phyloP scores from a whole-genome alignment of 2,329 filamentous ascomycete species.

The Ophiosphaerella narmari region DNA sequence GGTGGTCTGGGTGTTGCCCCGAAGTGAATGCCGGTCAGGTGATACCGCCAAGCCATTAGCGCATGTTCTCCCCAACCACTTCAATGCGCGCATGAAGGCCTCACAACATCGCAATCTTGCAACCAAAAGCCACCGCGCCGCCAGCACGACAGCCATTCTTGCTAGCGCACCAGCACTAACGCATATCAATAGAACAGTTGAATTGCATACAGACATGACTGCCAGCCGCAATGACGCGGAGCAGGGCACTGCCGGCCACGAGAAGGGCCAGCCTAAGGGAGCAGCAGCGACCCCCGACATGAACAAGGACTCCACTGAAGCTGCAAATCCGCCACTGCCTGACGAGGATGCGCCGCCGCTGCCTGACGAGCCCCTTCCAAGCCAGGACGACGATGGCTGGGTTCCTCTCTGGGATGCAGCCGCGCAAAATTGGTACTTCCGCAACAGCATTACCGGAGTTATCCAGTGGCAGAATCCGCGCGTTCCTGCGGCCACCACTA shows the following conservation, averaged over 20 bases:
- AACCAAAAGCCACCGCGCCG: not conserved
- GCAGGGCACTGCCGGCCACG: constrained; percentile 13
- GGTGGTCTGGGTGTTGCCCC: not conserved
- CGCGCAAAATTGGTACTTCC: constrained; percentile 77
- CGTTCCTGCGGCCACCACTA: constrained; percentile 56
- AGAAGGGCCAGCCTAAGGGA: constrained; percentile 9
- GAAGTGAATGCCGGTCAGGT: constrained; percentile 5
- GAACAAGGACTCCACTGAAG: constrained; percentile 11
- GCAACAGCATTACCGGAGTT: constrained; percentile 77
- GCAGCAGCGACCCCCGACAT: constrained; percentile 10
- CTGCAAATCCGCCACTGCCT: constrained; percentile 28
- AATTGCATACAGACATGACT: constrained; percentile 18
- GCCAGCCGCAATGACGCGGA: constrained; percentile 10
- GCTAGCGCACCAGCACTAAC: constrained; percentile 22
- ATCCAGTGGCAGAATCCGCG: constrained; percentile 86
- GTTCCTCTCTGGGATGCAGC: constrained; percentile 75
- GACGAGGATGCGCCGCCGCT: constrained; percentile 43
- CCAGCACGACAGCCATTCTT: constrained; percentile 22
- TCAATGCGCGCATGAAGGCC: not conserved
- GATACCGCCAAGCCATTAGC: not conserved
- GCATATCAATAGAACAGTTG: constrained; percentile 12
- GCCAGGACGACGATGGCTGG: constrained; percentile 70
- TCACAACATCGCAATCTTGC: constrained; percentile 2
- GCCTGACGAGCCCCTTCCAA: constrained; percentile 56
- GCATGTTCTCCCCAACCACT: not conserved